phyloP scores from a whole-genome alignment of 2,329 filamentous ascomycete genomes.

The Passalora sequoiae region DNA sequence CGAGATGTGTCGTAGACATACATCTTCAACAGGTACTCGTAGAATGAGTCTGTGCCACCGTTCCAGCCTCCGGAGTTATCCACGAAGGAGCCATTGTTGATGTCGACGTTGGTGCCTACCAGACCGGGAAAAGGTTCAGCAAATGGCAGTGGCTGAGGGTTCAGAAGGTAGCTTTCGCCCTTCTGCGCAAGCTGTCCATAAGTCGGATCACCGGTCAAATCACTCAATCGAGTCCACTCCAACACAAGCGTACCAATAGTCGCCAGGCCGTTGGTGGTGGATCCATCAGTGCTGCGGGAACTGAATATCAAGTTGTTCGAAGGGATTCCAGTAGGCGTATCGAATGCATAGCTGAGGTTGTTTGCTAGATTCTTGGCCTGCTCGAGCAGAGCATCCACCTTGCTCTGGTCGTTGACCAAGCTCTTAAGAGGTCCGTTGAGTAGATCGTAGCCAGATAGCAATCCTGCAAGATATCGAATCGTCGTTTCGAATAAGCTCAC shows the following conservation, averaged over 20 bases:
- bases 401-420: constrained; percentile 25
- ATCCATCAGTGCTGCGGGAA: constrained; percentile 42
- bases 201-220: constrained; percentile 61
- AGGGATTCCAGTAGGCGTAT: constrained; percentile 70
- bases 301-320: constrained; percentile 62
- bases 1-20: constrained; percentile 67
- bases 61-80: constrained; percentile 69
- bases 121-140: constrained; percentile 73
- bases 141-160: constrained; percentile 53
- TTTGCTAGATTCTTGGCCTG: constrained; percentile 68
- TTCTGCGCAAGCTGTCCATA: constrained; percentile 64
- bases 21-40: constrained; percentile 91
- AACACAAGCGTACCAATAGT: constrained; percentile 72
- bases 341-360: constrained; percentile 69
- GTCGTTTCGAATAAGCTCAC: constrained; percentile 87
- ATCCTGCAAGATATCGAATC: constrained; percentile 77
- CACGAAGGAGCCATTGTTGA: constrained; percentile 61
- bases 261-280: constrained; percentile 64
- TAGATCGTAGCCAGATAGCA: constrained; percentile 72
- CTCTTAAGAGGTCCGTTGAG: constrained; percentile 58
- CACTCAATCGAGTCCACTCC: constrained; percentile 77
- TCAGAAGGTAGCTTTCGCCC: constrained; percentile 64
- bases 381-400: constrained; percentile 56
- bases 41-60: constrained; percentile 73
- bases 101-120: constrained; percentile 62